Conservation (phyloP, 768 basidiomycete genomes). For the Tremella mesenterica region DNA sequence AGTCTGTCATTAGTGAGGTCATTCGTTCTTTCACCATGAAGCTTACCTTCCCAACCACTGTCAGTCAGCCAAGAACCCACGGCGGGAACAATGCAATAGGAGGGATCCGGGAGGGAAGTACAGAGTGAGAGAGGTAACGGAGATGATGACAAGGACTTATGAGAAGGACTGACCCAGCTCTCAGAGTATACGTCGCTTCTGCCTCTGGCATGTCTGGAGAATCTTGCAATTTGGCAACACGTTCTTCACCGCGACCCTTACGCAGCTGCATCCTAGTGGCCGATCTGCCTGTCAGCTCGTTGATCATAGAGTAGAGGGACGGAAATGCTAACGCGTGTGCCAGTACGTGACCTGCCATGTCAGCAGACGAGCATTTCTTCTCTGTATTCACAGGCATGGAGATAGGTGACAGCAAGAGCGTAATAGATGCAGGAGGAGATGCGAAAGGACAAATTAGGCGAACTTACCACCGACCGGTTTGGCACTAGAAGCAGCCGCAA, state of each 20-base stretch:
- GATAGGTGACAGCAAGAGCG: no score
- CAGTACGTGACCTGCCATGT: slow-evolving; percentile 34
- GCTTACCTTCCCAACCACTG: slow-evolving; percentile 10
- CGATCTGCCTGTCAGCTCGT: slow-evolving; percentile 21
- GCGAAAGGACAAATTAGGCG: background rate
- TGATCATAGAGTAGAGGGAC: background rate
- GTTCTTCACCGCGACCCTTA: slow-evolving; percentile 43
- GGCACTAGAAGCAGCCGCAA: slow-evolving; percentile 83
- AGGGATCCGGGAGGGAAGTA: no score
- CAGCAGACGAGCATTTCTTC: background rate
- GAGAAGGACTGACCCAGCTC: slow-evolving; percentile 30
- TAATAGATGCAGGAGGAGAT: no score
- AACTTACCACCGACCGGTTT: slow-evolving; percentile 59
- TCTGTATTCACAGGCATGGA: no score
- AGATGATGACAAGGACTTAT: background rate
- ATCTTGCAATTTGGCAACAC: slow-evolving; percentile 42
- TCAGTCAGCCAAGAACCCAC: no score
- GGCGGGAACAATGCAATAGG: no score
- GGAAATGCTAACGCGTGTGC: slow-evolving; percentile 39
- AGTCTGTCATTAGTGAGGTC: background rate
- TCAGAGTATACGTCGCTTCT: slow-evolving; percentile 38
- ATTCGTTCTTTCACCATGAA: background rate
- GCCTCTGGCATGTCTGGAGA: slow-evolving; percentile 43
- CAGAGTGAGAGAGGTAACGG: no score
- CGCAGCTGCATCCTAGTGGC: slow-evolving; percentile 42